Evolutionary conservation across 176 grass and related monocot genomes (phyloP).

Genomic region (Musa beccarii): DNA sequence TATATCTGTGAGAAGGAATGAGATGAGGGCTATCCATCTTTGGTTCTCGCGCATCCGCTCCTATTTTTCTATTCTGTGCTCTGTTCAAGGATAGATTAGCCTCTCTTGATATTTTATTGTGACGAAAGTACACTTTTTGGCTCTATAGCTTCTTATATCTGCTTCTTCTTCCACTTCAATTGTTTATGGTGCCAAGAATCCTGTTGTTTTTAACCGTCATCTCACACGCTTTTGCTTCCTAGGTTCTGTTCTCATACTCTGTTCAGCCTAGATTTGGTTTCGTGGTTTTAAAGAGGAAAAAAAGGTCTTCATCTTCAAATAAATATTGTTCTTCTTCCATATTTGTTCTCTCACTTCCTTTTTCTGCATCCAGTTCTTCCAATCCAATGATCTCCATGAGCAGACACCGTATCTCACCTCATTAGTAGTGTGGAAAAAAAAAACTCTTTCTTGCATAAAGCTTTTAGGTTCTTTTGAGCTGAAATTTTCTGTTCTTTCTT

Average conservation of each 20-base stretch:
- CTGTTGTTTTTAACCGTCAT: background rate
- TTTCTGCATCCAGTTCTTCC: background rate
- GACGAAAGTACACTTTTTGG: slow-evolving; percentile 14
- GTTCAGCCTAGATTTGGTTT: background rate
- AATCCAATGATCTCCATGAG: background rate
- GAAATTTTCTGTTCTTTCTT: too few relatives aligned
- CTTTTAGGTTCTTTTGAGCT: too few relatives aligned
- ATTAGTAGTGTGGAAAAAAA: too few relatives aligned
- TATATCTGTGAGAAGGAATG: background rate
- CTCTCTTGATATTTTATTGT: slow-evolving; percentile 12
- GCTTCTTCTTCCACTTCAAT: background rate
- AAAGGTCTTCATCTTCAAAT: background rate
- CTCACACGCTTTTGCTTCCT: background rate
- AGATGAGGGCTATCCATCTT: background rate
- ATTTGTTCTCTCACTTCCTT: background rate
- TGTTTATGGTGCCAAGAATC: background rate
- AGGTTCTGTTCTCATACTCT: background rate
- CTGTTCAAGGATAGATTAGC: slow-evolving; percentile 7
- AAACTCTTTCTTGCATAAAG: too few relatives aligned
- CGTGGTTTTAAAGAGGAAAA: background rate
- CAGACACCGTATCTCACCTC: too few relatives aligned
- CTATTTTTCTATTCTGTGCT: slow-evolving; percentile 4
- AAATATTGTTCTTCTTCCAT: background rate
- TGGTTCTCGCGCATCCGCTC: background rate
- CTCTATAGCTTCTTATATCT: slow-evolving; percentile 1